Evolutionary conservation across 345 rosid genomes (phyloP).

Genomic region (Mallotus nudiflorus): DNA sequence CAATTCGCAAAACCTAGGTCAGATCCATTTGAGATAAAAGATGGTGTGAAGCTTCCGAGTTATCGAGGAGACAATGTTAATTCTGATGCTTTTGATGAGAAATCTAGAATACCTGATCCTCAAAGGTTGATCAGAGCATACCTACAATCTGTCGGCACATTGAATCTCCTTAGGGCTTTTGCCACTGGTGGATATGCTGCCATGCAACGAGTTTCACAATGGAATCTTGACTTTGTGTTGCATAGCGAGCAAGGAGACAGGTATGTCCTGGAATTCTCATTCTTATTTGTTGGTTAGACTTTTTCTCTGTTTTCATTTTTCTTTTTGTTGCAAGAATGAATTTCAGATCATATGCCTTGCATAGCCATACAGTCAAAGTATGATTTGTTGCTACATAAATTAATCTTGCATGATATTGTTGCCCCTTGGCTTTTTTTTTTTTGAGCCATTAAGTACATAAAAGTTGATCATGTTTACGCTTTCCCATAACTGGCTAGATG

Average conservation of each 20-base stretch:
- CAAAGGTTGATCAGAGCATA: slow-evolving; percentile 63
- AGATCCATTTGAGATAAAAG: slow-evolving; percentile 49
- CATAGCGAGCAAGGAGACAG: slow-evolving; percentile 77
- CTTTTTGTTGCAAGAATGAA: not conserved
- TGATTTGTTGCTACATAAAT: too few species aligned
- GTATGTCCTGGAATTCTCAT: slow-evolving; percentile 3
- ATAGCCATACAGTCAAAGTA: not conserved
- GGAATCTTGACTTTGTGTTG: slow-evolving; percentile 67
- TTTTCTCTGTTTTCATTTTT: not conserved
- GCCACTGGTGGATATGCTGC: slow-evolving; percentile 79
- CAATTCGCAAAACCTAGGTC: slow-evolving; percentile 75
- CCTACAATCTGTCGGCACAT: slow-evolving; percentile 57
- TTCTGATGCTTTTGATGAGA: slow-evolving; percentile 67
- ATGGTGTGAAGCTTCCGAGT: slow-evolving; percentile 64
- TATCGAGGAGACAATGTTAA: slow-evolving; percentile 67
- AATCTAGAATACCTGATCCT: slow-evolving; percentile 65
- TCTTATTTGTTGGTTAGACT: not conserved
- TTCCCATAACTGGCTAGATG: not conserved
- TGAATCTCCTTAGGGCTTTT: slow-evolving; percentile 67
- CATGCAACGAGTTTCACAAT: slow-evolving; percentile 61
- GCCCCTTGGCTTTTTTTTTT: not conserved
- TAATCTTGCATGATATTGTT: not conserved
- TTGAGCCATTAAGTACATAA: not conserved
- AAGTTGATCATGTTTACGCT: not conserved
- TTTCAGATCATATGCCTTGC: not conserved